These are phyloP conservation scores for Voacanga thouarsii DNA, from an alignment of 257 asterid species.

Conservation along the genomic window DNA sequence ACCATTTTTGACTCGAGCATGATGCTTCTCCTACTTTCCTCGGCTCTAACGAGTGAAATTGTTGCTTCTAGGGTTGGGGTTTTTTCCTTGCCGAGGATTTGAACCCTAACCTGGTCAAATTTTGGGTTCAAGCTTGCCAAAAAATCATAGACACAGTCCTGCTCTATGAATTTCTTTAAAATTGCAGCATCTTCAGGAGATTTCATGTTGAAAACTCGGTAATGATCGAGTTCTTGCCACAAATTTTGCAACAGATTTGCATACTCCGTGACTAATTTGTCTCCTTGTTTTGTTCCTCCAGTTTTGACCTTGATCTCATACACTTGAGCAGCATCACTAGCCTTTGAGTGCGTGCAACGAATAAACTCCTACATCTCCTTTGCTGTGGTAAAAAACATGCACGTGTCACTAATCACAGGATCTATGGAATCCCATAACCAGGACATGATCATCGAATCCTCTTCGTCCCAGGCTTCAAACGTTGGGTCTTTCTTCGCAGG, in stretches of 20 bases:
- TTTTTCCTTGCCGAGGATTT: background rate
- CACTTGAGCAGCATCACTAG: background rate
- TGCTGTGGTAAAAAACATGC: background rate
- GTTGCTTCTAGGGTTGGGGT: background rate
- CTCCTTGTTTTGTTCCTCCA: background rate
- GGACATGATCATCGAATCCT: background rate
- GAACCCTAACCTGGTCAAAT: background rate
- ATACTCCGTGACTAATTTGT: background rate
- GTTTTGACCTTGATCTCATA: background rate
- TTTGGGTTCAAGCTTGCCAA: background rate
- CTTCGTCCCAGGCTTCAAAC: background rate
- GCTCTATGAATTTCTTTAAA: background rate
- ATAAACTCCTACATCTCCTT: background rate
- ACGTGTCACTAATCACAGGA: background rate
- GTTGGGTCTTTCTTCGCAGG: no score
- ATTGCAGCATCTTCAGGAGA: background rate
- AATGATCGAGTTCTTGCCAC: background rate
- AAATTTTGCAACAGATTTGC: no score
- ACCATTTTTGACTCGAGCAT: no score
- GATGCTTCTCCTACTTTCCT: no score
- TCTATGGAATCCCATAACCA: constrained; percentile 4
- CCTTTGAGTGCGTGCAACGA: background rate
- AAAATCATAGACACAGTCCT: background rate
- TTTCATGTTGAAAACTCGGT: background rate
- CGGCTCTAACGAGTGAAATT: no score